Conservation (phyloP, 108 stramenopile species). For the Epipyxis sp. region DNA sequence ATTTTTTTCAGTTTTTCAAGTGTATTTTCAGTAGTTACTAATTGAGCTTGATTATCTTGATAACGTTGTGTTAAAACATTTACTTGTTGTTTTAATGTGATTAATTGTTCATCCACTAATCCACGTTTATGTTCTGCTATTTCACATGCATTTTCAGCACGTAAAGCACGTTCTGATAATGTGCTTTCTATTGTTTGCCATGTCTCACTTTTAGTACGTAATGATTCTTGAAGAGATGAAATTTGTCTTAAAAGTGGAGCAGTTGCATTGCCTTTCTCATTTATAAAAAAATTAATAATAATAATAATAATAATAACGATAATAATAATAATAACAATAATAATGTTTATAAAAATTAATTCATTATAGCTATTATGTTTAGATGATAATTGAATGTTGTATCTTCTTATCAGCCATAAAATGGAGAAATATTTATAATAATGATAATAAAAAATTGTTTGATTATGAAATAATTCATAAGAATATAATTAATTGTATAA, state of each 20-base stretch:
- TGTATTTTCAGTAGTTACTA: background rate
- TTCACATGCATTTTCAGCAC: background rate
- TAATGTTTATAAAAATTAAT: too few species aligned
- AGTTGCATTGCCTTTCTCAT: too few species aligned
- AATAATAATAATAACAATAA: too few species aligned
- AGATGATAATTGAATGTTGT: too few species aligned
- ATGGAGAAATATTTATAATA: too few species aligned
- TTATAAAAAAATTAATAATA: too few species aligned
- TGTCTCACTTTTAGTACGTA: background rate
- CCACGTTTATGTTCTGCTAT: background rate
- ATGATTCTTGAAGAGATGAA: slow-evolving; percentile 3
- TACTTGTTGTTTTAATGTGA: background rate
- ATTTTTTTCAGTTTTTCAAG: background rate
- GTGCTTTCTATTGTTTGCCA: background rate
- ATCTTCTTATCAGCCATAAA: too few species aligned
- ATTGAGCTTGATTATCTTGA: background rate
- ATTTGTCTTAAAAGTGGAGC: slow-evolving; percentile 22
- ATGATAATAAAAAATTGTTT: too few species aligned
- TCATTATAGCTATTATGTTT: too few species aligned
- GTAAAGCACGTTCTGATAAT: background rate
- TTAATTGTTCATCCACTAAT: slow-evolving; percentile 15
- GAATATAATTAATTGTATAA: too few species aligned
- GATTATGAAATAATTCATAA: too few species aligned
- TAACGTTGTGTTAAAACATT: background rate
- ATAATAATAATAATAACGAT: too few species aligned